A percentile compares a stretch with the other conserved stretches of the same genome.
These are phyloP conservation scores for Bimuria novae-zelandiae DNA, from an alignment of 2,329 filamentous ascomycete genomes.

Conservation along the genomic window DNA sequence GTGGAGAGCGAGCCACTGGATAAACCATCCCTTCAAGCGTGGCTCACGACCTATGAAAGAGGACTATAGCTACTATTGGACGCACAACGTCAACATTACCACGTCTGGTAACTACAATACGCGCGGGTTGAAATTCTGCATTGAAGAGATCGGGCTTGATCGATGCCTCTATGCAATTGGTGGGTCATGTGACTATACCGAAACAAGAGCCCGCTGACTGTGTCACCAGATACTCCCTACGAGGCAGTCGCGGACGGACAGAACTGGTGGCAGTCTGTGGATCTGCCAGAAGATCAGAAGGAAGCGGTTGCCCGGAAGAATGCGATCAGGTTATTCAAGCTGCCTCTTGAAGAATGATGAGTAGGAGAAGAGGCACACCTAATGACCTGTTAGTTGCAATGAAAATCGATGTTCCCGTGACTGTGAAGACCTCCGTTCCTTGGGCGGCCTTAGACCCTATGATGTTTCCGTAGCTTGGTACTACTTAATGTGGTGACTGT, in stretches of 20 bases:
- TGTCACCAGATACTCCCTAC: constrained; percentile 34
- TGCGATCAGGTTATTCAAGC: constrained; percentile 33
- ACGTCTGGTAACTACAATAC: constrained; percentile 51
- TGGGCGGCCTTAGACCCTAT: no score
- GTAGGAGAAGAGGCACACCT: no score
- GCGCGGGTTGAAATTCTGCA: constrained; percentile 47
- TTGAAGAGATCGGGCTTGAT: constrained; percentile 46
- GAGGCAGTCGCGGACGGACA: constrained; percentile 33
- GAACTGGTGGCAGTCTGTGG: constrained; percentile 35
- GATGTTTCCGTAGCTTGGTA: no score
- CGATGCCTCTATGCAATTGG: constrained; percentile 49
- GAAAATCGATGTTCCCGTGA: no score
- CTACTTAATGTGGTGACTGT: no score
- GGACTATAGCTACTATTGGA: constrained; percentile 48
- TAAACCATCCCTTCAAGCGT: constrained; percentile 51
- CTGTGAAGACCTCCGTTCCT: no score
- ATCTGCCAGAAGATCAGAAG: constrained; percentile 32
- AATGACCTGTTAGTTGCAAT: no score
- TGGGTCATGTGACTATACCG: constrained; percentile 6
- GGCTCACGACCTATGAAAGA: constrained; percentile 45
- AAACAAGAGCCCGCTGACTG: background rate
- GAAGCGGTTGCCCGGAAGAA: constrained; percentile 31
- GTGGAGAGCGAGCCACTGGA: constrained; percentile 48
- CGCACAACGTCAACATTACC: constrained; percentile 49
- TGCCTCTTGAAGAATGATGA: constrained; percentile 25